Conservation (phyloP, 805 yeast genomes). For the Candida gorgasii region DNA sequence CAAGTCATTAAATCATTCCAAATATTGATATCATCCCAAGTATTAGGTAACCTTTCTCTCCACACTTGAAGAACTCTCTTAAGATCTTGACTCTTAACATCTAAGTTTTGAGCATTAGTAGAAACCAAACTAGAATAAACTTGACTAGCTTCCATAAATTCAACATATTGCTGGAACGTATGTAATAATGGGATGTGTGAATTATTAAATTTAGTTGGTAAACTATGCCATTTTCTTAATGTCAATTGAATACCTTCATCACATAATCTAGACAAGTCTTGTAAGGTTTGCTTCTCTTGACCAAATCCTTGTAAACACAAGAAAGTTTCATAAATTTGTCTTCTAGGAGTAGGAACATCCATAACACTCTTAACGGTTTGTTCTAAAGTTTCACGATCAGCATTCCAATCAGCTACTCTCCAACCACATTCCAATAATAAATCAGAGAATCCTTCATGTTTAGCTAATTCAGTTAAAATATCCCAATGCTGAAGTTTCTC, state of each 20-base stretch:
- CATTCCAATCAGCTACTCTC: constrained; percentile 98
- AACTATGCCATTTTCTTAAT: constrained; percentile 86
- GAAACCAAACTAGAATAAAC: constrained; percentile 84
- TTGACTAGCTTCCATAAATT: constrained; percentile 95
- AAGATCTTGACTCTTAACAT: constrained; percentile 88
- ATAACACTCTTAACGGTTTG: constrained; percentile 93
- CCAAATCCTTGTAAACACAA: constrained; percentile 90
- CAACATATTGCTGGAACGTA: constrained; percentile 96
- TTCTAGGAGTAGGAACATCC: constrained; percentile 98
- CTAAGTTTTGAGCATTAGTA: constrained; percentile 90
- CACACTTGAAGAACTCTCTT: constrained; percentile 95
- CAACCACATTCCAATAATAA: constrained; percentile 96
- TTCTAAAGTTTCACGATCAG: constrained; percentile 91
- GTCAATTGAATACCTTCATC: constrained; percentile 97
- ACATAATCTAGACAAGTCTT: constrained; percentile 80
- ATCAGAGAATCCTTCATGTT: constrained; percentile 97
- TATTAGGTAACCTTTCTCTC: constrained; percentile 95
- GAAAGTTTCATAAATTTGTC: constrained; percentile 95
- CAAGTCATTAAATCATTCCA: constrained; percentile 98
- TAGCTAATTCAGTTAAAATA: constrained; percentile 90
- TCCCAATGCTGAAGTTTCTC: constrained; percentile 99
- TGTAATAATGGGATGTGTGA: constrained; percentile 91
- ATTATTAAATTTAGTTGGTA: constrained; percentile 73
- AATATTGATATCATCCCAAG: constrained; percentile 95
- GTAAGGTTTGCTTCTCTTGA: constrained; percentile 82